Evolutionary conservation across 805 yeast species (phyloP).

Genomic region (Suhomyces sp.): DNA sequence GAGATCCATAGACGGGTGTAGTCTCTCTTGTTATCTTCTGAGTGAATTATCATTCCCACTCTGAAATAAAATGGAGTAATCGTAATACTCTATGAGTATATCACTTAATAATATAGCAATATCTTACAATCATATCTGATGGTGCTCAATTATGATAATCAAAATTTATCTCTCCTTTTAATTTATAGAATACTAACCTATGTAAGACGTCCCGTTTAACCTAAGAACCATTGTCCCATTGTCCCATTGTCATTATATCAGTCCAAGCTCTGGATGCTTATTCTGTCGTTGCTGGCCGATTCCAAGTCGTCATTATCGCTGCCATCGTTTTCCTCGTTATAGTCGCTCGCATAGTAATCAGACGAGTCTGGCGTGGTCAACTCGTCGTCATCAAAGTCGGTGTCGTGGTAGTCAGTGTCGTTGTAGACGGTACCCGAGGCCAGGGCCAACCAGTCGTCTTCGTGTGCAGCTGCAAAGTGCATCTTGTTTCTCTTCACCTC

Average conservation of each 20-base stretch:
- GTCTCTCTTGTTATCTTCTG: too few species aligned
- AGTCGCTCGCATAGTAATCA: constrained; percentile 10
- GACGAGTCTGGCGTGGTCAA: constrained; percentile 1
- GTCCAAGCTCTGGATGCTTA: constrained; percentile 1
- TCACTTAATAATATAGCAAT: too few species aligned
- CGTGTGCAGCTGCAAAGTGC: constrained; percentile 21
- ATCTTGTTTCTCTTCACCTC: constrained; percentile 14
- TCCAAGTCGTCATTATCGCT: background rate
- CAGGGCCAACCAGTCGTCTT: constrained; percentile 12
- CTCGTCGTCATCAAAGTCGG: constrained; percentile 12
- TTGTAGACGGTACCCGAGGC: background rate
- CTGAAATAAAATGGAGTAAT: too few species aligned
- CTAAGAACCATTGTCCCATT: background rate
- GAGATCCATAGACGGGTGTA: too few species aligned
- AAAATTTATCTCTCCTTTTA: too few species aligned
- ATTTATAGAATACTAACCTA: background rate
- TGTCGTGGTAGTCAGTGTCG: constrained; percentile 11
- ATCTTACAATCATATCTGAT: too few species aligned
- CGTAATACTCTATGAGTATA: too few species aligned
- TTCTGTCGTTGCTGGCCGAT: constrained; percentile 3
- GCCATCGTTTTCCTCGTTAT: background rate
- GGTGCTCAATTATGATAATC: too few species aligned
- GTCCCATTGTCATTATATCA: background rate
- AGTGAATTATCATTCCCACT: too few species aligned
- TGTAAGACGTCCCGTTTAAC: background rate